Conservation (phyloP, 192 early-diverging fungal species). For the Funneliformis mosseae region DNA sequence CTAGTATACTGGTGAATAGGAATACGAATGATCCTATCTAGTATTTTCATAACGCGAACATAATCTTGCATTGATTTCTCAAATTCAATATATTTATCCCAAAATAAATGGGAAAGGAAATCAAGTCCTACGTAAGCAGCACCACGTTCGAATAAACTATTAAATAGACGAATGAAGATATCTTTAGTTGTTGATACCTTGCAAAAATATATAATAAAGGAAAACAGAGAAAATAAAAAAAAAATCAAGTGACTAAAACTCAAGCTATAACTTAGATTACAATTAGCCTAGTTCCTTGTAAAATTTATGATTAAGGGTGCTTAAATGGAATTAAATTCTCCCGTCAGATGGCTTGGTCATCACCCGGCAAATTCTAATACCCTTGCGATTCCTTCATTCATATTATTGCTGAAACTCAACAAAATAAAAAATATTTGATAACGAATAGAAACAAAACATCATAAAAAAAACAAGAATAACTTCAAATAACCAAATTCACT, state of each 20-base stretch:
- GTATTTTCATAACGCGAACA: slow-evolving; percentile 49
- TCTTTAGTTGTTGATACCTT: slow-evolving; percentile 1
- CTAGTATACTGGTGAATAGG: slow-evolving; percentile 75
- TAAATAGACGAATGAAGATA: background rate
- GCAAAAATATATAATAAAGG: slow-evolving; percentile 1
- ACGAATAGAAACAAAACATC: slow-evolving; percentile 27
- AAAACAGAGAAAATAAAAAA: background rate
- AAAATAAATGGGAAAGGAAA: slow-evolving; percentile 68
- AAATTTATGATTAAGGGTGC: background rate
- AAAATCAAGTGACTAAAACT: slow-evolving; percentile 30
- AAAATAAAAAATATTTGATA: slow-evolving; percentile 38
- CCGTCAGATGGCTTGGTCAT: slow-evolving; percentile 21
- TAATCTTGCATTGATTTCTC: slow-evolving; percentile 49
- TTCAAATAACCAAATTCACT: slow-evolving; percentile 1
- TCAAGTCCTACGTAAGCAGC: slow-evolving; percentile 64
- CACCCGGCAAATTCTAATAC: background rate
- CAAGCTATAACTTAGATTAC: slow-evolving; percentile 37
- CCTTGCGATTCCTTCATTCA: slow-evolving; percentile 3
- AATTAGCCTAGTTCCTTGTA: slow-evolving; percentile 14
- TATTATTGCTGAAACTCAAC: slow-evolving; percentile 10
- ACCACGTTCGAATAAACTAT: slow-evolving; percentile 70
- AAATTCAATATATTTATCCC: slow-evolving; percentile 63
- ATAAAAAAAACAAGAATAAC: slow-evolving; percentile 1
- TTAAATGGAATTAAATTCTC: background rate
- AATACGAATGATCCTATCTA: slow-evolving; percentile 68